phyloP scores from a whole-genome alignment of 805 yeast genomes.

The Pichia exigua region DNA sequence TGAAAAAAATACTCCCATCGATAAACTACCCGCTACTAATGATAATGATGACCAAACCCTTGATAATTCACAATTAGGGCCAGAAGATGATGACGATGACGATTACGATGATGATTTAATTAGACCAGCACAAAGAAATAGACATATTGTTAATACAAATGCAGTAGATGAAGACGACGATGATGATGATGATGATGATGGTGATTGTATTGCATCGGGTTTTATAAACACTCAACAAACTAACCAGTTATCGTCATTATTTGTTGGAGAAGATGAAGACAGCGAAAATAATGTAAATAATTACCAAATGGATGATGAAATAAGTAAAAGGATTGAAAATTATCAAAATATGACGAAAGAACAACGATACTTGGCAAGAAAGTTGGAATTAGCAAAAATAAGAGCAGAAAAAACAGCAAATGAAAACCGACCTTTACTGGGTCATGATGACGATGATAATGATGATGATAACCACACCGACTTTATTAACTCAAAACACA shows the following conservation, averaged over 20 bases:
- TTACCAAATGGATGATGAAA: conserved; percentile 2
- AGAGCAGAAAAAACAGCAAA: conserved; percentile 3
- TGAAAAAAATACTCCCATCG: not conserved
- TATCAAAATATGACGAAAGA: conserved; percentile 20
- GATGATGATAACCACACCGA: not conserved
- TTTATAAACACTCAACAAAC: not conserved
- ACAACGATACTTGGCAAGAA: conserved; percentile 24
- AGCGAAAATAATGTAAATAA: not conserved
- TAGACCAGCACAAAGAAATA: not conserved
- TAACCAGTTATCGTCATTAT: not conserved
- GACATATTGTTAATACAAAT: not conserved
- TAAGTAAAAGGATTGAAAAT: conserved; percentile 10
- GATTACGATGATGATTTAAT: conserved; percentile 8
- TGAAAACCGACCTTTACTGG: not conserved
- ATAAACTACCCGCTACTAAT: not conserved
- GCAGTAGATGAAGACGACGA: no score
- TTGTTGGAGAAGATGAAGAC: conserved; percentile 4
- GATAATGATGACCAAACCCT: not conserved
- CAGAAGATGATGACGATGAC: conserved; percentile 3
- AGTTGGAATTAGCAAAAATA: conserved; percentile 4
- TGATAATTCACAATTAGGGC: not conserved
- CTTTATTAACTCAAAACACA: not conserved
- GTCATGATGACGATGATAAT: not conserved
- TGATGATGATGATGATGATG: not conserved
- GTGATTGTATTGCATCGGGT: not conserved